Conservation (phyloP, 2,329 filamentous ascomycete species). For the Cercospora zeina region DNA sequence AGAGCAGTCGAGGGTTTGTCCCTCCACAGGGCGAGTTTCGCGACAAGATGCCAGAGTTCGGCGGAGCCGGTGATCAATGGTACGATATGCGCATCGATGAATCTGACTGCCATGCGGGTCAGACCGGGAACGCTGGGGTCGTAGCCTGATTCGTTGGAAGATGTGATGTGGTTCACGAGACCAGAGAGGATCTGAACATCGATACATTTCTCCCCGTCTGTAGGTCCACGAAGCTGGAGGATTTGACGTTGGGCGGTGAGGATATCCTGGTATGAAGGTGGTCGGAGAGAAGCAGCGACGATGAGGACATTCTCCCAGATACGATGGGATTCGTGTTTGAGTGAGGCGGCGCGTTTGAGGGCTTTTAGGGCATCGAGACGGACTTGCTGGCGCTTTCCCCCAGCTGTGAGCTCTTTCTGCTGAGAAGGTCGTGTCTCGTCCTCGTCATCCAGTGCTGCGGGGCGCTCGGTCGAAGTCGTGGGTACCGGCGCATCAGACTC, state of each 20-base stretch:
- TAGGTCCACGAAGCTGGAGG: constrained; percentile 67
- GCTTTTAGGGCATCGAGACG: constrained; percentile 76
- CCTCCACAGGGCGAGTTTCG: constrained; percentile 71
- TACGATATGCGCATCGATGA: constrained; percentile 72
- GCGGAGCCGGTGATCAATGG: constrained; percentile 81
- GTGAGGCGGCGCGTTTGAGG: constrained; percentile 79
- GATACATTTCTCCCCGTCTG: constrained; percentile 72
- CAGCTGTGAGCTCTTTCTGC: background rate
- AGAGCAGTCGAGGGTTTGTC: constrained; percentile 70
- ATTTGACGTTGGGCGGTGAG: constrained; percentile 72
- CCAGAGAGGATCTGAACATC: constrained; percentile 71
- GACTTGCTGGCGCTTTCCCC: constrained; percentile 55
- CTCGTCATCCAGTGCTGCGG: constrained; percentile 38
- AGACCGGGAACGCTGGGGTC: constrained; percentile 51
- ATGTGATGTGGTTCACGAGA: constrained; percentile 70
- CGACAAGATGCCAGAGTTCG: constrained; percentile 73
- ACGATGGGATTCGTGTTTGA: constrained; percentile 82
- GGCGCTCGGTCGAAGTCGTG: constrained; percentile 9
- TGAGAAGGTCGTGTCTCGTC: constrained; percentile 30
- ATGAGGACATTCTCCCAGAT: constrained; percentile 98
- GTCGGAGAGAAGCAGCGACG: constrained; percentile 73
- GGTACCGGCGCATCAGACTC: constrained; percentile 14
- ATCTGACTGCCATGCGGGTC: constrained; percentile 63
- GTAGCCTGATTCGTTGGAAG: constrained; percentile 48
- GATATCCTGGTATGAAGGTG: constrained; percentile 73